Evolutionary conservation across 2,329 filamentous ascomycete species (phyloP).

Genomic region (Fusarium incarnatum): DNA sequence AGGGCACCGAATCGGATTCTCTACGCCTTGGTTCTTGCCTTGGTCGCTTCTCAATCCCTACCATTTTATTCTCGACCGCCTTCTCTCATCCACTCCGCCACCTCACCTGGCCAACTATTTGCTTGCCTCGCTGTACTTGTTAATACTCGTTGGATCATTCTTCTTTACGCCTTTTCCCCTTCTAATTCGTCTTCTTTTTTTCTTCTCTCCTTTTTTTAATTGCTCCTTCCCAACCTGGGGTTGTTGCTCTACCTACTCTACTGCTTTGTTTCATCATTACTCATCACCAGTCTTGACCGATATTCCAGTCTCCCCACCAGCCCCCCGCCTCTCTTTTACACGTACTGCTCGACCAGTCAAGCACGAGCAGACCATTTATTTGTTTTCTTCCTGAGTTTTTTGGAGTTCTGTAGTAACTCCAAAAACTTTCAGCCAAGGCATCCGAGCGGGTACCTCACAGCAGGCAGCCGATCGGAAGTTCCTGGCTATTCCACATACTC

Average conservation of each 20-base stretch:
- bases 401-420: constrained; percentile 27
- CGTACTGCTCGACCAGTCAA: constrained; percentile 38
- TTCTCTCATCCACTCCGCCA: constrained; percentile 43
- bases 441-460: constrained; percentile 40
- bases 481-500: constrained; percentile 27
- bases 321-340: constrained; percentile 18
- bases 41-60: constrained; percentile 35
- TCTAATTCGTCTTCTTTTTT: constrained; percentile 24
- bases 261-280: constrained; percentile 31
- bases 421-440: constrained; percentile 34
- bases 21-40: constrained; percentile 33
- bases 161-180: constrained; percentile 22
- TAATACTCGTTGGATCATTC: constrained; percentile 14
- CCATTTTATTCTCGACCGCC: constrained; percentile 39
- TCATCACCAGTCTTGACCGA: constrained; percentile 40
- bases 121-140: constrained; percentile 25
- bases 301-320: constrained; percentile 38
- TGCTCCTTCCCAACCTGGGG: constrained; percentile 7
- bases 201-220: not conserved
- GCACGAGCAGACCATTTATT: constrained; percentile 23
- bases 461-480: constrained; percentile 38
- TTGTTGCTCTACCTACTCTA: constrained; percentile 19
- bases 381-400: constrained; percentile 22
- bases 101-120: constrained; percentile 30
- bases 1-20: constrained; percentile 32